Conservation (phyloP, 2,329 filamentous ascomycete genomes). For the Aspergillus versicolor region DNA sequence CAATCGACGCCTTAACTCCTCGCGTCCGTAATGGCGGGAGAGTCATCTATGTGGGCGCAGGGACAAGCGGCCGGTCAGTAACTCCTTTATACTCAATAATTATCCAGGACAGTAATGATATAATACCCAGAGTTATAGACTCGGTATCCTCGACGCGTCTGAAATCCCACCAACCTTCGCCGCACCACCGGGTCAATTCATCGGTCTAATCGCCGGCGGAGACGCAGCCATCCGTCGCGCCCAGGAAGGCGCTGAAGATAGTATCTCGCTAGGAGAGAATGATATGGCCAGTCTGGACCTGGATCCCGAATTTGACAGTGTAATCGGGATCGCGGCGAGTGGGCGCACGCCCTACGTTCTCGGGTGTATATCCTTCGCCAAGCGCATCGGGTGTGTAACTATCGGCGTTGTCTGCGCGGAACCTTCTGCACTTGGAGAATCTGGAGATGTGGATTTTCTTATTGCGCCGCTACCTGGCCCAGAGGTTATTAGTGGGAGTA, state of each 20-base stretch:
- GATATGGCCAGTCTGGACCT: conserved; percentile 13
- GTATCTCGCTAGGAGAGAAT: too few relatives aligned
- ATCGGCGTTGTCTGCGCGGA: neutral
- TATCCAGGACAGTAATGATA: too few relatives aligned
- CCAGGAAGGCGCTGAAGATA: conserved; percentile 32
- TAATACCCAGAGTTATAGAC: neutral
- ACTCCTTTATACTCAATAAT: too few relatives aligned
- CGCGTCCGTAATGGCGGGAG: conserved; percentile 36
- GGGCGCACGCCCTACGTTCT: conserved; percentile 47
- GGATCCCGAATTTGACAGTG: conserved; percentile 29
- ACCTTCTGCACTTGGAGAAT: neutral
- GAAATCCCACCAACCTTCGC: neutral
- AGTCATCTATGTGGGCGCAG: neutral
- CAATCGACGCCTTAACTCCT: conserved; percentile 34
- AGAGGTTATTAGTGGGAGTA: conserved; percentile 44
- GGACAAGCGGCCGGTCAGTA: neutral
- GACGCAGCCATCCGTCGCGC: neutral
- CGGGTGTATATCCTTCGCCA: conserved; percentile 14
- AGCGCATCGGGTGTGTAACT: neutral
- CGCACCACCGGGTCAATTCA: neutral
- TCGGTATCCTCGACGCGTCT: neutral
- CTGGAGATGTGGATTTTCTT: neutral
- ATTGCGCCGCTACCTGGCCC: neutral
- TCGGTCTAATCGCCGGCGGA: neutral
- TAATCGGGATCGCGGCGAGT: conserved; percentile 46